Base-by-base conservation (phyloP, 768 basidiomycete species). In the Rhizopogon vulgaris region DNA sequence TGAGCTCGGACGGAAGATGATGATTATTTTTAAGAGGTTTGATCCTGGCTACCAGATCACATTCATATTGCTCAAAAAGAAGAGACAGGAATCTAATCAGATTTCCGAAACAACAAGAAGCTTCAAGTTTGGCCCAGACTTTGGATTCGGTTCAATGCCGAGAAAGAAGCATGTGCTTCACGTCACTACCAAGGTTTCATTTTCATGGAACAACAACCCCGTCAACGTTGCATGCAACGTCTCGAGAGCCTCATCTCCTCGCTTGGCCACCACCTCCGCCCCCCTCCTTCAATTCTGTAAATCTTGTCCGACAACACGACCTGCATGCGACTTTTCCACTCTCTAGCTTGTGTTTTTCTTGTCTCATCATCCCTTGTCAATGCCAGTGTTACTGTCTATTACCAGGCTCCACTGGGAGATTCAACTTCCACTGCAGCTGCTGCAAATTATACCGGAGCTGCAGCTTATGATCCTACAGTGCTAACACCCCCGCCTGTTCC, bases 401-500 rank as follows among this genome's bases (percentile, higher is more conserved):
- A 56, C 34, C 69, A 69, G 42, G 30, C 60, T 27, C 55, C 63
- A 12, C 36, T 64, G 12, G 63, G 34, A 15, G 39, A 34, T 36
- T 45, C 60, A 38, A 59, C 65, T 5, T 48, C 54, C 12, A 56
- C 59, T 41, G 58, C 62, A 12, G 46, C 57, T 4, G 24, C 57
- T 41, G 60, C 63, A 14, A 56, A 53, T 3, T 69, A 70, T 39
- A 66, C 68, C 36, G 65, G 57, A 30, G 63, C 61, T 22, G 62
- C 53, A n/a, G 69, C 68, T 14, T 70, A 69, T 53, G 63, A 72
- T 48, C 63, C 66, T 7, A 64, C 63, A 4, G 55, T 58, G 7
- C 50, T 72, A 22, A 56, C 53, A n/a, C 54, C 67, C 6, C 72
- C 72, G 59, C 67, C 25, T 39, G 58, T 49, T 48, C 66, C 18